phyloP scores from a whole-genome alignment of 768 basidiomycete genomes.

The Cyclocybe cylindracea region DNA sequence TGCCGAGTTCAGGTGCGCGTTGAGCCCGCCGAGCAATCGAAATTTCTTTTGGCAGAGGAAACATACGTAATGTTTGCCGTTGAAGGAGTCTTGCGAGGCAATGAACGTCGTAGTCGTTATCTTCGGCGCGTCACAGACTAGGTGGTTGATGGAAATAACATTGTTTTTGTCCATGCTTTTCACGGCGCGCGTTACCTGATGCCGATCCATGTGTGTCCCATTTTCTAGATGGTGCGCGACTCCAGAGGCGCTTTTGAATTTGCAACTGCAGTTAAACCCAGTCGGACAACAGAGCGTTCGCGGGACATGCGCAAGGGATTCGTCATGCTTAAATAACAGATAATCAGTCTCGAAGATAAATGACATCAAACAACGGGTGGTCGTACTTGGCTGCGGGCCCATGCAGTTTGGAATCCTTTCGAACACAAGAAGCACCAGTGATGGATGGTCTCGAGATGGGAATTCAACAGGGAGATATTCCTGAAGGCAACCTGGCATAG shows the following conservation, averaged over 20 bases:
- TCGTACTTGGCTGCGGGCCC: too few relatives aligned
- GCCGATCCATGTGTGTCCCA: conserved; percentile 35
- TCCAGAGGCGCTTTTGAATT: conserved; percentile 32
- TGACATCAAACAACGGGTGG: too few relatives aligned
- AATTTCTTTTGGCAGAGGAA: conserved; percentile 37
- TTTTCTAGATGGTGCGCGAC: conserved; percentile 40
- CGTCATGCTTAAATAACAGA: conserved; percentile 16
- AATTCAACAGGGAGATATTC: too few relatives aligned
- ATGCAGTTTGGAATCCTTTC: too few relatives aligned
- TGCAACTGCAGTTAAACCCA: conserved; percentile 17
- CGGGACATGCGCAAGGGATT: conserved; percentile 23
- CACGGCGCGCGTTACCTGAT: conserved; percentile 35
- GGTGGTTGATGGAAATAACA: conserved; percentile 31
- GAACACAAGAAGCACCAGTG: too few relatives aligned
- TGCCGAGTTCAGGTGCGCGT: conserved; percentile 35
- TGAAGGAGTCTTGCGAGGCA: conserved; percentile 35
- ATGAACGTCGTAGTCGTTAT: conserved; percentile 19
- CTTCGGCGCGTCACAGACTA: conserved; percentile 8
- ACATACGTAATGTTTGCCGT: conserved; percentile 40
- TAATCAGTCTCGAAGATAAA: too few relatives aligned
- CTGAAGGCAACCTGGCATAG: too few relatives aligned
- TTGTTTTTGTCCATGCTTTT: conserved; percentile 30
- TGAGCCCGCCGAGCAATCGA: conserved; percentile 26
- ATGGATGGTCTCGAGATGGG: too few relatives aligned
- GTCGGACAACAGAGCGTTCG: conserved; percentile 26